Percentiles rank a stretch among this genome's conserved stretches.
Conservation (phyloP, 345 rosid genomes). For the Noccaea caerulescens region DNA sequence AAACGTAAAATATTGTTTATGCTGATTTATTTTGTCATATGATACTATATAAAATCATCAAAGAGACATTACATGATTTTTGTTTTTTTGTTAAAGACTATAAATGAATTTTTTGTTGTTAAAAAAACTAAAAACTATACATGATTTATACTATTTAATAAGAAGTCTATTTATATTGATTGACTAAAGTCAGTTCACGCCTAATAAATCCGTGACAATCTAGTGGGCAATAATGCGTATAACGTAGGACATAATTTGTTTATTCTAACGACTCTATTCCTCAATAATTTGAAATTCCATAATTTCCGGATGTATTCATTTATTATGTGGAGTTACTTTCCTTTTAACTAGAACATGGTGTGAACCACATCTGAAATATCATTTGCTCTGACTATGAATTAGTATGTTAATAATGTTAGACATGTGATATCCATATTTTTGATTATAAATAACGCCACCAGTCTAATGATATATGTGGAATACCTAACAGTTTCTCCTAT, state of each 20-base stretch:
- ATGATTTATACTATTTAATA: not conserved
- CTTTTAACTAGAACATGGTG: not conserved
- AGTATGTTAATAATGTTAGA: not conserved
- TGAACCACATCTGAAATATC: not conserved
- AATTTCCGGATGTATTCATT: not conserved
- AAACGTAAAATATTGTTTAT: constrained; percentile 16
- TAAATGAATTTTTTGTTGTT: not conserved
- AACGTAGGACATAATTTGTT: constrained; percentile 40
- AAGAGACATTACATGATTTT: not conserved
- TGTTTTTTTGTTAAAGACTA: not conserved
- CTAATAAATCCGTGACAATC: constrained; percentile 36
- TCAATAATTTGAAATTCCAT: constrained; percentile 23
- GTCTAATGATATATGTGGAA: not conserved
- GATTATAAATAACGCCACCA: not conserved
- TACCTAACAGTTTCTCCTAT: constrained; percentile 23
- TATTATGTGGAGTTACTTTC: constrained; percentile 8
- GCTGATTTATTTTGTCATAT: constrained; percentile 20
- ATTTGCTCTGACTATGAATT: not conserved
- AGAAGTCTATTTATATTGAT: constrained; percentile 6
- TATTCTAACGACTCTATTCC: constrained; percentile 1
- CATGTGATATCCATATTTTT: constrained; percentile 12
- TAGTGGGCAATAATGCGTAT: constrained; percentile 36
- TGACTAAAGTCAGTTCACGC: constrained; percentile 41
- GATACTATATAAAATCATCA: constrained; percentile 9
- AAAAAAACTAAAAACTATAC: not conserved